These are phyloP conservation scores for Chimonanthus salicifolius DNA, from an alignment of 164 flowering plant genomes.

Conservation along the genomic window DNA sequence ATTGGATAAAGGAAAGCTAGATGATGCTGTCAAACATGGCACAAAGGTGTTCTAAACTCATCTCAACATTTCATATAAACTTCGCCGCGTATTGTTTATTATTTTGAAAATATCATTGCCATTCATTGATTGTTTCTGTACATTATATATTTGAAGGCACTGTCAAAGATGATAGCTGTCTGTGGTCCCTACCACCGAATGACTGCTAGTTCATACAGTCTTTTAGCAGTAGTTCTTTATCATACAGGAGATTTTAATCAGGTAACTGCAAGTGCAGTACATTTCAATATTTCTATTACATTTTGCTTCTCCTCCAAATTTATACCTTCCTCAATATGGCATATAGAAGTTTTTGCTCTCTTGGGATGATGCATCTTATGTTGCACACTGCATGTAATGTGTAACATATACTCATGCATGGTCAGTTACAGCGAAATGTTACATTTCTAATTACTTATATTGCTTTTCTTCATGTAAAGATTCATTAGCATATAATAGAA, in stretches of 20 bases:
- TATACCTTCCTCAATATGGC: too few relatives aligned
- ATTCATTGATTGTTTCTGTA: conserved; percentile 9
- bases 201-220: conserved; percentile 92
- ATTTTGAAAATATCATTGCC: background rate
- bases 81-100: background rate
- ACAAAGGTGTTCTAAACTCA: conserved; percentile 48
- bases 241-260: conserved; percentile 94
- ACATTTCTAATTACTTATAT: too few relatives aligned
- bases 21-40: conserved; percentile 79
- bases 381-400: too few relatives aligned
- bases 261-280: conserved; percentile 28
- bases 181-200: conserved; percentile 87
- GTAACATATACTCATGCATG: too few relatives aligned
- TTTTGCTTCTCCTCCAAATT: too few relatives aligned
- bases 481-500: too few relatives aligned
- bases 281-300: too few relatives aligned
- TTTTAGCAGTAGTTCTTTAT: conserved; percentile 85
- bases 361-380: too few relatives aligned
- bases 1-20: conserved; percentile 88
- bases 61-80: background rate
- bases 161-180: conserved; percentile 76
- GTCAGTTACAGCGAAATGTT: too few relatives aligned
- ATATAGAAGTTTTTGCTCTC: too few relatives aligned
- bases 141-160: conserved; percentile 47
- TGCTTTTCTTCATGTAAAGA: too few relatives aligned